phyloP scores from a whole-genome alignment of 345 rosid species.

The Rhodomyrtus tomentosa region DNA sequence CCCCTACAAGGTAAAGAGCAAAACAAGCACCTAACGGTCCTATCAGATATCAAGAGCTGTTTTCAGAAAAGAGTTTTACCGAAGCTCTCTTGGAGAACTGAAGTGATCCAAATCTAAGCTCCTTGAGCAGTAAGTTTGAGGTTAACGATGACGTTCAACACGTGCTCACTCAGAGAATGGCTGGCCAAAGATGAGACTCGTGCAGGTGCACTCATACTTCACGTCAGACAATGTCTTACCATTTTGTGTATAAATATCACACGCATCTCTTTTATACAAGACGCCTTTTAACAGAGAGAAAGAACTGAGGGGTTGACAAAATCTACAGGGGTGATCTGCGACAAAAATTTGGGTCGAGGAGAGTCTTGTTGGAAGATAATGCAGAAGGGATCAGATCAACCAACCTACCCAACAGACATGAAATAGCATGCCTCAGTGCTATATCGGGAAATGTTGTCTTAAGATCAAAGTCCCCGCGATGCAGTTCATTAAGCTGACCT shows the following conservation, averaged over 20 bases:
- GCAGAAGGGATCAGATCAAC: conserved; percentile 41
- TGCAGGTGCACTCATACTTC: neutral
- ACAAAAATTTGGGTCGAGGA: neutral
- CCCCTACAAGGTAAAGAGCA: neutral
- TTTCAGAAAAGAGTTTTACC: neutral
- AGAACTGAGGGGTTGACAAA: neutral
- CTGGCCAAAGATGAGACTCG: neutral
- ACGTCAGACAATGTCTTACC: neutral
- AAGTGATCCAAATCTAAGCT: neutral
- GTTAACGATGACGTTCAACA: neutral
- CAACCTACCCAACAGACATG: conserved; percentile 28
- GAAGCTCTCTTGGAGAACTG: neutral
- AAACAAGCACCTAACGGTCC: neutral
- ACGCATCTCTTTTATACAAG: neutral
- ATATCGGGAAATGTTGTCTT: conserved; percentile 13
- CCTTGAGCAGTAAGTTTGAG: neutral
- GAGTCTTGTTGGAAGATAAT: neutral
- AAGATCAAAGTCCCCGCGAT: conserved; percentile 10
- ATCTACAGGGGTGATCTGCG: neutral
- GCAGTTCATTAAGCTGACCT: conserved; percentile 32
- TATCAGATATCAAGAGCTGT: neutral
- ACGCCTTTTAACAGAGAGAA: neutral
- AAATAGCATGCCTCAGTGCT: conserved; percentile 32
- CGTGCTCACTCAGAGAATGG: neutral
- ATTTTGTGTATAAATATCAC: neutral